phyloP scores from a whole-genome alignment of 225 moss, liverwort and hornwort genomes.

The Anthoceros angustus region DNA sequence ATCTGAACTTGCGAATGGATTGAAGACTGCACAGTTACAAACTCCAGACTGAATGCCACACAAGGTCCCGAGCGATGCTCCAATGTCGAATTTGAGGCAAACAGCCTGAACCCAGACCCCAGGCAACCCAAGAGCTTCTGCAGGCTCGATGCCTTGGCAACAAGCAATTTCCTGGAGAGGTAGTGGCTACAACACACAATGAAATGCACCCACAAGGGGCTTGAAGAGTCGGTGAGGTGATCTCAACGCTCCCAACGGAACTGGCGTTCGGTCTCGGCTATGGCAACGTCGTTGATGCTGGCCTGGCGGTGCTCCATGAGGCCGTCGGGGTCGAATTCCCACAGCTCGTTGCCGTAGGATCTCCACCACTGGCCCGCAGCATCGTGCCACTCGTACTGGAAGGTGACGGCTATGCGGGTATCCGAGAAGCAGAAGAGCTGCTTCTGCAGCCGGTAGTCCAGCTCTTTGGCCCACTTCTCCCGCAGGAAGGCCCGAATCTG shows the following conservation, averaged over 20 bases:
- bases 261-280: constrained; percentile 34
- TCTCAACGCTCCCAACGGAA: constrained; percentile 6
- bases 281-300: constrained; percentile 86
- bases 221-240: not conserved
- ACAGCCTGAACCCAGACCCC: too few relatives aligned
- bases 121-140: too few relatives aligned
- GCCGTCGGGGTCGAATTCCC: constrained; percentile 78
- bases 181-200: too few relatives aligned
- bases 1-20: too few relatives aligned
- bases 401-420: constrained; percentile 77
- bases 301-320: constrained; percentile 81
- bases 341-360: constrained; percentile 80
- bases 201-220: too few relatives aligned
- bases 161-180: too few relatives aligned
- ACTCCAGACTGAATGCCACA: too few relatives aligned
- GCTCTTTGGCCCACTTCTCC: constrained; percentile 73
- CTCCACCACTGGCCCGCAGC: constrained; percentile 58
- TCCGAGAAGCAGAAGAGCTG: constrained; percentile 80
- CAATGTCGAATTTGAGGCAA: too few relatives aligned
- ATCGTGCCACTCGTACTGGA: constrained; percentile 94
- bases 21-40: too few relatives aligned
- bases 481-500: constrained; percentile 66
- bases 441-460: constrained; percentile 81
- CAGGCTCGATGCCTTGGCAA: too few relatives aligned
- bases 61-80: too few relatives aligned